Evolutionary conservation across 495 filamentous ascomycete species (phyloP).

Genomic region (Sordaria brevicollis): DNA sequence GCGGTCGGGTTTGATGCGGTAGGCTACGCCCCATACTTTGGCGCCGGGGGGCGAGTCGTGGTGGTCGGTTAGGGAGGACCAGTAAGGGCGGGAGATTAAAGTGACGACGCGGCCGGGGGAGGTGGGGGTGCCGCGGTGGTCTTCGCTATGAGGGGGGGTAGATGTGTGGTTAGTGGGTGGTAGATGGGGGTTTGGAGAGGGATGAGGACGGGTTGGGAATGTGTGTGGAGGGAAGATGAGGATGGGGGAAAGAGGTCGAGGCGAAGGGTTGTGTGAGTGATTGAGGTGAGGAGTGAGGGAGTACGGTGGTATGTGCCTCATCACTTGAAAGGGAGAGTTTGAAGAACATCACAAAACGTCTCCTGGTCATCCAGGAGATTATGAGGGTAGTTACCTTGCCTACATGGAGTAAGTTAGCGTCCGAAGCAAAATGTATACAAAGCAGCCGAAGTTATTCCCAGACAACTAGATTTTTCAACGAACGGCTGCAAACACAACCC

Average conservation of each 20-base stretch:
- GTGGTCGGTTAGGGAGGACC: conserved; percentile 68
- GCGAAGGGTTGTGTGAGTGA: not conserved
- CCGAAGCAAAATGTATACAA: not conserved
- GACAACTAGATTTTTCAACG: not conserved
- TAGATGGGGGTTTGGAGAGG: not conserved
- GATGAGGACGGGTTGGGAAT: not conserved
- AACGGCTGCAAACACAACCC: not conserved
- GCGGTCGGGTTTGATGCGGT: conserved; percentile 65
- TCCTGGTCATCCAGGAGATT: not conserved
- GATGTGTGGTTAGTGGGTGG: not conserved
- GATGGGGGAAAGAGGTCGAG: not conserved
- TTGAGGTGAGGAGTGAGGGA: not conserved
- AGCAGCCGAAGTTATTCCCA: not conserved
- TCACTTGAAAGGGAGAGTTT: not conserved
- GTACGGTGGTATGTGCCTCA: not conserved
- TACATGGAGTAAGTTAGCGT: not conserved
- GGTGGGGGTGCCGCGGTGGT: conserved; percentile 86
- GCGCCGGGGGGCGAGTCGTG: conserved; percentile 44
- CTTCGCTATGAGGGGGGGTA: conserved; percentile 47
- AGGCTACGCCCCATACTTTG: conserved; percentile 83
- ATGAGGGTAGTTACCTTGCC: not conserved
- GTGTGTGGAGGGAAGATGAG: not conserved
- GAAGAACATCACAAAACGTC: not conserved
- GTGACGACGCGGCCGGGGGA: conserved; percentile 88
- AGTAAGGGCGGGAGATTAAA: conserved; percentile 71